These are phyloP conservation scores for Aspergillus piperis DNA, from an alignment of 2,329 filamentous ascomycete genomes.

Conservation along the genomic window DNA sequence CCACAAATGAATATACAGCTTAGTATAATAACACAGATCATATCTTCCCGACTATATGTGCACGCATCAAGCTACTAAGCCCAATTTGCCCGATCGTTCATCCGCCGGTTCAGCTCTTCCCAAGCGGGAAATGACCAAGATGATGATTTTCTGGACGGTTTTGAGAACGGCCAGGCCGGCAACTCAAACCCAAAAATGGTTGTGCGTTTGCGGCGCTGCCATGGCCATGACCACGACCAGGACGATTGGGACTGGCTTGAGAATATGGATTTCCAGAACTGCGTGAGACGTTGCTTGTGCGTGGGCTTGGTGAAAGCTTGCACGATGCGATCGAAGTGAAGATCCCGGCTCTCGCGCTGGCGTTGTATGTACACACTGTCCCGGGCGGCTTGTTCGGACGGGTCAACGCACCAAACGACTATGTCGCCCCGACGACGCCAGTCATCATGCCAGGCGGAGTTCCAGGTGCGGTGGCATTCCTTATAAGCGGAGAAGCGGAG, in stretches of 20 bases:
- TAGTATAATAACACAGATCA: neutral
- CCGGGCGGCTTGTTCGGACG: constrained; percentile 39
- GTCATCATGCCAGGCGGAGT: constrained; percentile 65
- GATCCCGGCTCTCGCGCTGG: constrained; percentile 19
- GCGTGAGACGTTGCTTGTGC: constrained; percentile 14
- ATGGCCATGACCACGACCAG: constrained; percentile 30
- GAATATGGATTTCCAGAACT: constrained; percentile 12
- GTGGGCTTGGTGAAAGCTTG: constrained; percentile 32
- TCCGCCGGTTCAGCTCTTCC: neutral
- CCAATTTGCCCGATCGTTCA: neutral
- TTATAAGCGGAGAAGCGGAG: constrained; percentile 53
- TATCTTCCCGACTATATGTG: neutral
- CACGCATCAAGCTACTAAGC: neutral
- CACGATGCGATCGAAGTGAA: constrained; percentile 37
- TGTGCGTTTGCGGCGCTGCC: constrained; percentile 16
- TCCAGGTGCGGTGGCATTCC: constrained; percentile 63
- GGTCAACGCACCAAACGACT: constrained; percentile 59
- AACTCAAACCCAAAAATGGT: constrained; percentile 18
- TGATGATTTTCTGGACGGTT: neutral
- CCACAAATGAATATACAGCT: too few species aligned
- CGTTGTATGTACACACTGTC: constrained; percentile 16
- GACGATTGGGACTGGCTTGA: constrained; percentile 8
- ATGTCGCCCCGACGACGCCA: constrained; percentile 62
- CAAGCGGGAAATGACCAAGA: constrained; percentile 9
- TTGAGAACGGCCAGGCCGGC: constrained; percentile 14